These are phyloP conservation scores for Curvularia lunata DNA, from an alignment of 2,329 filamentous ascomycete species.

Conservation along the genomic window DNA sequence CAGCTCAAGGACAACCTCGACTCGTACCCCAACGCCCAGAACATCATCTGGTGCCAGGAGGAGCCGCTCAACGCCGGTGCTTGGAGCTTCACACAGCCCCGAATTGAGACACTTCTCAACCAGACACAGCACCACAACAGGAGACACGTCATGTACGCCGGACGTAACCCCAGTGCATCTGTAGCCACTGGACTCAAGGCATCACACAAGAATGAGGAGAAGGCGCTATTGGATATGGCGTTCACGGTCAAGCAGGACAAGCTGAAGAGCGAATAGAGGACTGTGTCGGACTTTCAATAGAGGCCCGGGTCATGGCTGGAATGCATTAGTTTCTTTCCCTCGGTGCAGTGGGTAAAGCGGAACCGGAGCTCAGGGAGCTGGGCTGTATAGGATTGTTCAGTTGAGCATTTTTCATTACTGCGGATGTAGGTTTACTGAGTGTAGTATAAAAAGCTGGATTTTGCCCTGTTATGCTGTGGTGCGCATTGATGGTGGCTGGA, in stretches of 20 bases:
- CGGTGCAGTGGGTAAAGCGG: constrained; percentile 3
- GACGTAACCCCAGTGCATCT: constrained; percentile 88
- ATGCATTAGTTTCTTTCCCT: constrained; percentile 29
- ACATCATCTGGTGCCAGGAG: constrained; percentile 96
- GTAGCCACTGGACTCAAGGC: constrained; percentile 93
- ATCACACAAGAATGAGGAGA: constrained; percentile 89
- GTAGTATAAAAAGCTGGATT: constrained; percentile 37
- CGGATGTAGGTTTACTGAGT: constrained; percentile 40
- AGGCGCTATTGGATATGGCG: constrained; percentile 74
- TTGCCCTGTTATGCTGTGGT: constrained; percentile 3
- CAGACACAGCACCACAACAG: constrained; percentile 89
- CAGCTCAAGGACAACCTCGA: constrained; percentile 97
- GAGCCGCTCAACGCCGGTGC: constrained; percentile 97
- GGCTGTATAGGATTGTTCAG: constrained; percentile 22
- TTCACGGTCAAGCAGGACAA: constrained; percentile 69
- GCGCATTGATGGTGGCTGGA: neutral
- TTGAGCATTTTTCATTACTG: constrained; percentile 33
- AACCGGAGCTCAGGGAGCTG: constrained; percentile 3
- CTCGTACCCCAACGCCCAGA: constrained; percentile 95
- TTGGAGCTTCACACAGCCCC: constrained; percentile 96
- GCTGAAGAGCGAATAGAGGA: constrained; percentile 66
- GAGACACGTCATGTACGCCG: constrained; percentile 97
- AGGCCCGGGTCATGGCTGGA: constrained; percentile 8
- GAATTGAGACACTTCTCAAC: constrained; percentile 95
- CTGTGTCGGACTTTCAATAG: neutral